Base-by-base conservation (phyloP, 208 protist species). In the Porcisia hertigi region DNA sequence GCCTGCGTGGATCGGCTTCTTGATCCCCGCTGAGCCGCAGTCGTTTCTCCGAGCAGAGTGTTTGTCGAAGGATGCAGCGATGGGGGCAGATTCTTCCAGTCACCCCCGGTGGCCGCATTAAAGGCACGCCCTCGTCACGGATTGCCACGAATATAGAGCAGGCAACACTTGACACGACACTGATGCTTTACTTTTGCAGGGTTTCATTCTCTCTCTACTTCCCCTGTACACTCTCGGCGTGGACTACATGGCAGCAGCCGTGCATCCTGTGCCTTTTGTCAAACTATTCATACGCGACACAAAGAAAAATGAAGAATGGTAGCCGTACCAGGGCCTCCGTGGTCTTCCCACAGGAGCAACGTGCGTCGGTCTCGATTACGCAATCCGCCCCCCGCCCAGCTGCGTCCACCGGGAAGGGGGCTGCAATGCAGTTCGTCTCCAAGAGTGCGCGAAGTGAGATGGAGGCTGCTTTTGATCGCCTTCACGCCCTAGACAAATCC, bases 401-500 rank as follows among this genome's bases (percentile, higher is more conserved):
- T 30, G 47, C 47, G 23, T 36, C 36, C 41, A 45, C 65, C 55
- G 63, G 66, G 20, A 47, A 73, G 52, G 47, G 63, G 73, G 43
- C 58, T 45, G 58, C 5, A 25, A 52, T 45, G 43, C 71, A 63
- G 60, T 62, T 78, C 45, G 65, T 71, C 30, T 77, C 63, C 30
- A 80, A 79, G 25, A 57, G 69, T 9, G 73, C 66, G 20, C 74
- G 88, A 18, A 90, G 69, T 55, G 90, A 94, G 47, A 89, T 93
- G 83, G 92, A 94, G 65, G 41, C 49, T 9, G 43, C 84, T 36
- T 96, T 92, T 78, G 90, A 96, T 30, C 74, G 76, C 23, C 65
- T 92, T 58, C 69, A 79, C 7, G 55, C 70, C 7, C 49, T 88
- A 0, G 92, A 94, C 53, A 77, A 81, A 25, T 67, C 76, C 11